Evolutionary conservation across 306 rosid genomes (phyloP), one percentile per base, ranked within the genome.

Genomic region (Senna siamea): DNA sequence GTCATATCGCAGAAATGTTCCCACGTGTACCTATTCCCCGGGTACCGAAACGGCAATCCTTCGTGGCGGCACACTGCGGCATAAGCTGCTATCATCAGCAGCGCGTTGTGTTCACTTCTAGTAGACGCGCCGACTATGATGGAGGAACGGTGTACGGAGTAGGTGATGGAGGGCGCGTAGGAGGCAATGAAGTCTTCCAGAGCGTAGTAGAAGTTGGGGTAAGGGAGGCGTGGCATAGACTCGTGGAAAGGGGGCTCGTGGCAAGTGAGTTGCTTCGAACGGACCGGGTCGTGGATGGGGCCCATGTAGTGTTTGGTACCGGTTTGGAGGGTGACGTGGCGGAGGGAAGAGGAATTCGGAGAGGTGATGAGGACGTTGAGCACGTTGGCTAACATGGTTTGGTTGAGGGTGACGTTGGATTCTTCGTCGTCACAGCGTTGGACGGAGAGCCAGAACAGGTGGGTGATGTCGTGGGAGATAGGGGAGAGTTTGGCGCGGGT

Each of bases 261-360:
- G 4, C 32, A 9, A 6, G 23, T n/a, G 13, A 80, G 79, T 20
- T 71, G 19, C 32, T 2, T 9, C 7, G 65, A 66, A 0, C 0
- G 72, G 13, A 7, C 0, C 1, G 70, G 83, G 22, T 80, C 85
- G 2, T 5, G 0, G 15, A 82, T 48, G 6, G 82, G 89, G 32
- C 87, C 85, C 83, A 82, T 74, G 78, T 83, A 86, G 28, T 80
- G 80, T 35, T 80, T 65, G 20, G 87, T 86, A 0, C 87, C 84
- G 2, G 87, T 82, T 72, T 82, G 82, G 48, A 86, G 5, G 9
- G 81, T 74, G 1, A 83, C 60, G 34, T 85, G 87, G 64, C 4
- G 12, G 5, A 85, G 83, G 5, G 6, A 28, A 0, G 79, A 66
- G 15, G 54, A 9, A 0, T n/a, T n/a, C n/a, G 53, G 14, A n/a